Conservation (phyloP, 306 rosid genomes). For the Corylus americana region DNA sequence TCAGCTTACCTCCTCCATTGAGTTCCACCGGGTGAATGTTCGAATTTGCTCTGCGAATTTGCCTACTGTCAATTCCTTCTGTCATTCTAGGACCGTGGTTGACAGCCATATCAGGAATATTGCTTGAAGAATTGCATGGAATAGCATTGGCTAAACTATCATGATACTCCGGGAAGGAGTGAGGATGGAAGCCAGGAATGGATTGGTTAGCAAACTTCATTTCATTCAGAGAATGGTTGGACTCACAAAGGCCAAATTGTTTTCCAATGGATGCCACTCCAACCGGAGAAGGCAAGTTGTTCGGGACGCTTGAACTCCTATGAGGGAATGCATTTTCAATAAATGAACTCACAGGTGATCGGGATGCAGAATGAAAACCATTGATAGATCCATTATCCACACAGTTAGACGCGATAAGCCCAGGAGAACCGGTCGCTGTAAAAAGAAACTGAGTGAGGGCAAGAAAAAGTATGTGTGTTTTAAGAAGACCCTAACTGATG, state of each 20-base stretch:
- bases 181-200: constrained; percentile 57
- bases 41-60: constrained; percentile 46
- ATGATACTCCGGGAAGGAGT: constrained; percentile 70
- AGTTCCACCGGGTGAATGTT: constrained; percentile 56
- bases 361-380: constrained; percentile 50
- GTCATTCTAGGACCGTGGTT: constrained; percentile 49
- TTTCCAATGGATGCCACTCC: constrained; percentile 50
- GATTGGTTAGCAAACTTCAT: constrained; percentile 39
- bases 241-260: constrained; percentile 38
- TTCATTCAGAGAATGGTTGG: constrained; percentile 48
- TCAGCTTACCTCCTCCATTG: constrained; percentile 60
- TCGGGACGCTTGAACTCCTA: constrained; percentile 50
- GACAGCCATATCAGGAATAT: constrained; percentile 44
- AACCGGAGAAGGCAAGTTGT: constrained; percentile 35
- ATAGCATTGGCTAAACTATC: constrained; percentile 58
- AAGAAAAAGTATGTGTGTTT: constrained; percentile 21
- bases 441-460: constrained; percentile 28
- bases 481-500: constrained; percentile 24
- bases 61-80: constrained; percentile 56
- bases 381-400: constrained; percentile 53
- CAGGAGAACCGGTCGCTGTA: constrained; percentile 46
- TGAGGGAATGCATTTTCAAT: constrained; percentile 41
- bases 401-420: constrained; percentile 45
- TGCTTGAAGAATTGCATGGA: constrained; percentile 43
- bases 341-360: constrained; percentile 42